Percentiles rank a stretch among this genome's conserved stretches.
Conservation (phyloP, 164 flowering plant genomes). For the Umbilicus rupestris region DNA sequence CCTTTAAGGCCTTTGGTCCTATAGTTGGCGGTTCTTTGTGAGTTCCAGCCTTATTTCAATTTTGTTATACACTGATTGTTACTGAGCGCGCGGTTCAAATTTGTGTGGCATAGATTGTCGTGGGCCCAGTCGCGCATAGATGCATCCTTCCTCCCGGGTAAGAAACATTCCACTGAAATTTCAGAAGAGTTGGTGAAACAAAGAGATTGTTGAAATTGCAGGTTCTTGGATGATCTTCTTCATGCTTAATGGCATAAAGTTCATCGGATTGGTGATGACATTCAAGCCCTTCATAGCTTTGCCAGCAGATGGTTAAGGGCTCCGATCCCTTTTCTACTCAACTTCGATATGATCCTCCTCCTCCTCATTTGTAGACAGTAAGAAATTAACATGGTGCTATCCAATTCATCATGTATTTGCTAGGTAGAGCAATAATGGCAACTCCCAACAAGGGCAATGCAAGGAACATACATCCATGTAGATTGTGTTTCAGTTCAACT, state of each 20-base stretch:
- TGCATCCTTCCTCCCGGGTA: slow-evolving; percentile 7
- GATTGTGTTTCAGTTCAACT: too few relatives aligned
- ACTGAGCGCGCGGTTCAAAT: too few relatives aligned
- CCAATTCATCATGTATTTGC: too few relatives aligned
- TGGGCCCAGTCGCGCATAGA: slow-evolving; percentile 3
- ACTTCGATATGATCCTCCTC: too few relatives aligned
- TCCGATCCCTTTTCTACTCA: neutral
- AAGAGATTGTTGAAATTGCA: neutral
- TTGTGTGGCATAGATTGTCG: slow-evolving; percentile 10
- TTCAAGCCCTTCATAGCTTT: slow-evolving; percentile 8
- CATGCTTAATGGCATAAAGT: neutral
- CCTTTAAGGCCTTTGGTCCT: slow-evolving; percentile 52
- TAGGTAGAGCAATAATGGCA: too few relatives aligned
- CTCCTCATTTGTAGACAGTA: too few relatives aligned
- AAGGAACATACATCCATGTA: too few relatives aligned
- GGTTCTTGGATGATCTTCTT: slow-evolving; percentile 10
- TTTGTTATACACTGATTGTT: neutral
- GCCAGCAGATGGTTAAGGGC: slow-evolving; percentile 24
- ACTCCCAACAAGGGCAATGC: too few relatives aligned
- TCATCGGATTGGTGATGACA: slow-evolving; percentile 7
- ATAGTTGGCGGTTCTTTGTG: slow-evolving; percentile 48
- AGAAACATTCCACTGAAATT: neutral
- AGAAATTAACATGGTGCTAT: too few relatives aligned
- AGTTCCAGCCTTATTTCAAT: slow-evolving; percentile 6
- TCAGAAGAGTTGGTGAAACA: too few relatives aligned